Evolutionary conservation across 495 filamentous ascomycete genomes (phyloP).

Genomic region (Xylaria bambusicola): DNA sequence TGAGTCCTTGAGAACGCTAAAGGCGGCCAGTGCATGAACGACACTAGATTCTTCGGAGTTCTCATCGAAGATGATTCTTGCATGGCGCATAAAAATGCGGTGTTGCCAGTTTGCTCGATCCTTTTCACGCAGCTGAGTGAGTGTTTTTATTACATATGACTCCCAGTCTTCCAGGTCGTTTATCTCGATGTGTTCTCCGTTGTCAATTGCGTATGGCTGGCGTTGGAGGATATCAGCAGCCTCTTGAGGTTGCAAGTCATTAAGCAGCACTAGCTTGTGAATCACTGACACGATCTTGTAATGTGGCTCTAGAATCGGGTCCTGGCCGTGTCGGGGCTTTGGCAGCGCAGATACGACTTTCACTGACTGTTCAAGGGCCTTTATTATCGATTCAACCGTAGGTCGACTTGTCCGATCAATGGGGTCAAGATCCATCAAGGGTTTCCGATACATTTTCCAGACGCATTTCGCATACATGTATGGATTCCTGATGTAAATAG

Average conservation of each 20-base stretch:
- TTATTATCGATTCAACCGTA: conserved; percentile 56
- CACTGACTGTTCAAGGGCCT: conserved; percentile 70
- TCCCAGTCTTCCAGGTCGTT: conserved; percentile 68
- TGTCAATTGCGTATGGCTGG: conserved; percentile 45
- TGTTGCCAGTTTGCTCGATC: conserved; percentile 99
- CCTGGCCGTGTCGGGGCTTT: conserved; percentile 73
- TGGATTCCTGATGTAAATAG: conserved; percentile 61
- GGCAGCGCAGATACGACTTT: conserved; percentile 63
- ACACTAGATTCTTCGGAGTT: conserved; percentile 31
- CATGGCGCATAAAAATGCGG: conserved; percentile 78
- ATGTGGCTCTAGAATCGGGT: conserved; percentile 91
- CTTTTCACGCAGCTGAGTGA: conserved; percentile 74
- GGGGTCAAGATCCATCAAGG: conserved; percentile 52
- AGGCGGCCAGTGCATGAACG: conserved; percentile 61
- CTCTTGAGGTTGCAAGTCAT: conserved; percentile 45
- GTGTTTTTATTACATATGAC: conserved; percentile 67
- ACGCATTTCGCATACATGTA: conserved; percentile 93
- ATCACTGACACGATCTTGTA: conserved; percentile 90
- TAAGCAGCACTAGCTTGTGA: conserved; percentile 72
- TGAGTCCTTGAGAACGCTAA: conserved; percentile 74
- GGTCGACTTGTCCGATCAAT: conserved; percentile 45
- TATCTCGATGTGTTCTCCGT: conserved; percentile 40
- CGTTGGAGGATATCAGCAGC: conserved; percentile 47
- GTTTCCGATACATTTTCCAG: conserved; percentile 85
- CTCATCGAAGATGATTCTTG: conserved; percentile 69